Conservation (phyloP, 2,329 filamentous ascomycete species). For the Neonectria magnoliae region DNA sequence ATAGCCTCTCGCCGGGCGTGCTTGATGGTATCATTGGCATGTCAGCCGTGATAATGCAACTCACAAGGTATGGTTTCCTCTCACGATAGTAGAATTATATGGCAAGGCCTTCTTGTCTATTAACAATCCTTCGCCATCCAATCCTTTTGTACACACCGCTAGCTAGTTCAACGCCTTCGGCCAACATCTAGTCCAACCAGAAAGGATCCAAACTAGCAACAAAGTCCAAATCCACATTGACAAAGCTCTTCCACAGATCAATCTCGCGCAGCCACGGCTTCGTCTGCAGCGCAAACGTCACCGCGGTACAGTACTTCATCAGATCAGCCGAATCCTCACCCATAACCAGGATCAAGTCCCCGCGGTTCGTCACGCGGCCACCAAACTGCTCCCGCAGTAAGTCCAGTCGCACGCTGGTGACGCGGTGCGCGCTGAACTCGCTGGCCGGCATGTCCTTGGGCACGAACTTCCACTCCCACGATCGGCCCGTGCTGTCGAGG, state of each 20-base stretch:
- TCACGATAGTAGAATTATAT: too few species aligned
- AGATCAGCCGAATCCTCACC: constrained; percentile 34
- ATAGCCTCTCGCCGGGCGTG: too few species aligned
- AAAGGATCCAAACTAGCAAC: constrained; percentile 30
- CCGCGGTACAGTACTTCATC: constrained; percentile 37
- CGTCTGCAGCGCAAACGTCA: constrained; percentile 42
- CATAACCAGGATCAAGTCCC: constrained; percentile 44
- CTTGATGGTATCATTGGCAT: too few species aligned
- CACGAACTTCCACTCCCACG: constrained; percentile 44
- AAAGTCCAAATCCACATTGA: constrained; percentile 40
- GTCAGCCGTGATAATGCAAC: too few species aligned
- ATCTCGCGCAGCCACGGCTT: constrained; percentile 44
- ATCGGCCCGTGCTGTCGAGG: constrained; percentile 37
- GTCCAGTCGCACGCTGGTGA: constrained; percentile 23
- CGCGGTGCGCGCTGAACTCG: constrained; percentile 37
- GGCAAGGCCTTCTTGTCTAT: neutral
- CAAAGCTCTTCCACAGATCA: constrained; percentile 44
- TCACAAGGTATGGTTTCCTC: too few species aligned
- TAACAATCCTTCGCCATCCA: neutral
- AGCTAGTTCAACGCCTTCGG: neutral
- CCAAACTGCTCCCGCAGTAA: constrained; percentile 30
- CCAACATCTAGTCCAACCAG: constrained; percentile 35
- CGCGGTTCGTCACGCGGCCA: constrained; percentile 32
- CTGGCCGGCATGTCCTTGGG: constrained; percentile 43
- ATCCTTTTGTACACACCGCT: neutral